phyloP scores from a whole-genome alignment of 805 yeast genomes.

The Wickerhamomyces chambardii region DNA sequence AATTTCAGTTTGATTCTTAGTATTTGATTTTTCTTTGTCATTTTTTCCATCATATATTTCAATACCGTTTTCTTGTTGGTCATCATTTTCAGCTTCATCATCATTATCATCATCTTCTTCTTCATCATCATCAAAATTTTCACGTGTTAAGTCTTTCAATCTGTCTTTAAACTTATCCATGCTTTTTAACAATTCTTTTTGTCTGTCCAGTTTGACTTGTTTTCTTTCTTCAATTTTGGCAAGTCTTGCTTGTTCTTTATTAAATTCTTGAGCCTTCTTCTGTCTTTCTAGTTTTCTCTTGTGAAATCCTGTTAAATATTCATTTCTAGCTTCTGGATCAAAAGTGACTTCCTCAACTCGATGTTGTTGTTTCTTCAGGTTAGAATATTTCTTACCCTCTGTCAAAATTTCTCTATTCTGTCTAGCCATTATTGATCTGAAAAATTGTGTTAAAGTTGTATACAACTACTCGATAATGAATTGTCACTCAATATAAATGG shows the following conservation, averaged over 20 bases:
- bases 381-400: conserved; percentile 75
- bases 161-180: conserved; percentile 47
- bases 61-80: conserved; percentile 3
- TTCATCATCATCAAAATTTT: conserved; percentile 6
- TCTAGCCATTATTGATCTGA: not conserved
- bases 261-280: conserved; percentile 72
- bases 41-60: too few species aligned
- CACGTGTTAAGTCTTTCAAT: conserved; percentile 19
- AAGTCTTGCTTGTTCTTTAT: conserved; percentile 68
- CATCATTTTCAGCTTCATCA: conserved; percentile 6
- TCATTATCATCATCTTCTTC: conserved; percentile 11
- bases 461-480: too few species aligned
- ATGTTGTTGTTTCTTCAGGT: conserved; percentile 53
- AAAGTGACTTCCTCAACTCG: conserved; percentile 81
- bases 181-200: conserved; percentile 55
- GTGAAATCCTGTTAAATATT: conserved; percentile 91
- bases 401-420: conserved; percentile 78
- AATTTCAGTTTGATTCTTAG: conserved; percentile 1
- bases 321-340: conserved; percentile 69
- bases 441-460: too few species aligned
- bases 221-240: conserved; percentile 72
- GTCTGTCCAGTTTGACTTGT: conserved; percentile 59
- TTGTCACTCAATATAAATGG: too few species aligned
- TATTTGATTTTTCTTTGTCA: not conserved
- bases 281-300: conserved; percentile 85